These are phyloP conservation scores for Boeremia exigua DNA, from an alignment of 2,329 filamentous ascomycete species.

Conservation along the genomic window DNA sequence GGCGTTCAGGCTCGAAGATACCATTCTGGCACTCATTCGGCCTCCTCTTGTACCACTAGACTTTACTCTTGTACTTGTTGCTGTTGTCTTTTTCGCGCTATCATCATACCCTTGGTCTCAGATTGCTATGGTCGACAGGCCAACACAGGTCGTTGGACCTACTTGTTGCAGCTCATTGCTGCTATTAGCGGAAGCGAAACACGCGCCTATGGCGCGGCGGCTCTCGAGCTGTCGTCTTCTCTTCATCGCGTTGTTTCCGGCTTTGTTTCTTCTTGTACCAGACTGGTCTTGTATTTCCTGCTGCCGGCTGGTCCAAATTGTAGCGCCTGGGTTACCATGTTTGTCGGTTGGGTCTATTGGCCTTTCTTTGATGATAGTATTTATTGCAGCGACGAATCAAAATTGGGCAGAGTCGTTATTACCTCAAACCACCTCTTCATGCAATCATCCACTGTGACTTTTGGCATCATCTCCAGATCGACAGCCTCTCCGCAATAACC, in stretches of 20 bases:
- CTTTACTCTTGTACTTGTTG: slow-evolving; percentile 10
- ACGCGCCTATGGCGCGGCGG: slow-evolving; percentile 38
- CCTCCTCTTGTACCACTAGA: slow-evolving; percentile 41
- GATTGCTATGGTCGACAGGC: slow-evolving; percentile 19
- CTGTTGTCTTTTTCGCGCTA: slow-evolving; percentile 14
- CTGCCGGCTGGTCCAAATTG: slow-evolving; percentile 36
- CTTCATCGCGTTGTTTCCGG: slow-evolving; percentile 15
- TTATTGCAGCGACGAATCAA: slow-evolving; percentile 24
- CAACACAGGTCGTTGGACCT: slow-evolving; percentile 11
- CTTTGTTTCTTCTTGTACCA: slow-evolving; percentile 21
- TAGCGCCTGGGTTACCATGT: slow-evolving; percentile 23
- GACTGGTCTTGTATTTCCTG: slow-evolving; percentile 23
- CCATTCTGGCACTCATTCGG: slow-evolving; percentile 43
- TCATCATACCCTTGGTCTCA: slow-evolving; percentile 20
- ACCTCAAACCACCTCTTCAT: background rate
- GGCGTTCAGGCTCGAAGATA: slow-evolving; percentile 36
- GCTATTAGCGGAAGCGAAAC: slow-evolving; percentile 20
- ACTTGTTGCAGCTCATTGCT: slow-evolving; percentile 7
- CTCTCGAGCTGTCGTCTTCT: slow-evolving; percentile 20
- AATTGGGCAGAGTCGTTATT: slow-evolving; percentile 19
- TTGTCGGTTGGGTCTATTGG: slow-evolving; percentile 16
- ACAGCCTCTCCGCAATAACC: background rate
- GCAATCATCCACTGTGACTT: background rate
- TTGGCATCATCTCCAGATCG: background rate
- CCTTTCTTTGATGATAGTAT: slow-evolving; percentile 22